Base-by-base conservation (phyloP, 352 stramenopile species). In the Phytophthora ohioensis region DNA sequence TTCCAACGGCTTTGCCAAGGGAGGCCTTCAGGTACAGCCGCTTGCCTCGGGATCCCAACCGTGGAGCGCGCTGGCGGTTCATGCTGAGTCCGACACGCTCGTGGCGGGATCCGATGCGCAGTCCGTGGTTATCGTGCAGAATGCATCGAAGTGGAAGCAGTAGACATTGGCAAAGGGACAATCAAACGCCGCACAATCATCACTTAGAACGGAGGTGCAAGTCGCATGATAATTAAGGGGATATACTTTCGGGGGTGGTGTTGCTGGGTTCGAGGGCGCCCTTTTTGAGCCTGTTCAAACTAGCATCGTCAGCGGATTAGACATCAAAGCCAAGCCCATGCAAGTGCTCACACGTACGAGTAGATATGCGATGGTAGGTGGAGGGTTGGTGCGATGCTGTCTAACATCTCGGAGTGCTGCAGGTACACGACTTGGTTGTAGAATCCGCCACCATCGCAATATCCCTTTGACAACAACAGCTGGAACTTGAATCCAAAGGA, bases 361-460 rank as follows among this genome's bases (percentile, higher is more conserved):
- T 79, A 79, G 8, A 91, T 79, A 43, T 85, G 71, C 3, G 72
- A 38, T 7, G 86, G 86, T 9, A 92, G 71, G 39, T 83, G 67
- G 5, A 93, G 73, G 6, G 34, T 56, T 31, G 75, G 75, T 5
- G 84, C 77, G 34, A 92, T 79, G 55, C 81, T 80, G 39, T 81
- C 66, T 15, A 96, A 63, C 36, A 90, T 88, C 9, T 72, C 64
- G 6, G 82, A 31, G 1, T 63, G 67, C 34, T 80, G 61, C 11
- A 96, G 31, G 58, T 94, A 96, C 51, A 91, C 87, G 27, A 94
- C 77, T 49, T 95, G 93, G 47, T 78, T 75, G 74, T 92, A 93
- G 52, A 96, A 94, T 13, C 73, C 71, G 49, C 69, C 68, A 32
- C 70, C 77, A 13, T 91, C 76, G 41, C 67, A 75, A 10, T 92